Evolutionary conservation across 345 rosid species (phyloP), one percentile per base, ranked within the genome.

Genomic region (Populus deltoides): DNA sequence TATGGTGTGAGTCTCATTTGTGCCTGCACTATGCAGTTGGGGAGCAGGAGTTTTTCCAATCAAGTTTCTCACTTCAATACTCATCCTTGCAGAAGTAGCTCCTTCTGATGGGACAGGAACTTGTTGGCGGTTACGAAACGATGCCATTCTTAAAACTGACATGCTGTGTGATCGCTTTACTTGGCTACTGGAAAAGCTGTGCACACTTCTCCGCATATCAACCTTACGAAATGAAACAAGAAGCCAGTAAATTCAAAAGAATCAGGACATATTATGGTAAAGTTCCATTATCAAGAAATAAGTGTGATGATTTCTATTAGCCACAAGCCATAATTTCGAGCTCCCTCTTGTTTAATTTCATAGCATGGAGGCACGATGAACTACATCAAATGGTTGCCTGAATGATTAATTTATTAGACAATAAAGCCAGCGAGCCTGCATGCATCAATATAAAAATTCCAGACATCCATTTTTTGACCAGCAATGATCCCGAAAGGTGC

Each of bases 81-180:
- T n/a, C n/a, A n/a, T n/a, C n/a, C n/a, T n/a, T n/a, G n/a, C n/a
- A n/a, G n/a, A n/a, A n/a, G n/a, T 69, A 35, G 88, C 63, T 63
- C 93, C 90, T 85, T 92, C 97, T 11, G 94, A 92, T 83, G 65
- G 87, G 7, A 79, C 91, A 5, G 89, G 80, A 63, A 78, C 55
- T 10, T 91, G 85, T 0, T 78, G 81, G 24, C 76, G 86, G 47
- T 83, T 71, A 1, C 18, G 76, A 35, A 59, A 65, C 18, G 79
- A 85, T 61, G 87, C 84, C 68, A 82, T 79, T 71, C 81, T 80
- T 68, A 87, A 81, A 73, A 86, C 79, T 3, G 81, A 83, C 57
- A 78, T 65, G 80, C 85, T 89, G 27, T 82, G 87, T 62, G 83
- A 77, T 74, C 88, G 84, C 87, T 82, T 82, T n/a, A 66, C 68